Percentiles rank a stretch among this genome's conserved stretches.
Evolutionary conservation across 2,329 filamentous ascomycete species (phyloP).

Genomic region (Curvularia verruculosa): DNA sequence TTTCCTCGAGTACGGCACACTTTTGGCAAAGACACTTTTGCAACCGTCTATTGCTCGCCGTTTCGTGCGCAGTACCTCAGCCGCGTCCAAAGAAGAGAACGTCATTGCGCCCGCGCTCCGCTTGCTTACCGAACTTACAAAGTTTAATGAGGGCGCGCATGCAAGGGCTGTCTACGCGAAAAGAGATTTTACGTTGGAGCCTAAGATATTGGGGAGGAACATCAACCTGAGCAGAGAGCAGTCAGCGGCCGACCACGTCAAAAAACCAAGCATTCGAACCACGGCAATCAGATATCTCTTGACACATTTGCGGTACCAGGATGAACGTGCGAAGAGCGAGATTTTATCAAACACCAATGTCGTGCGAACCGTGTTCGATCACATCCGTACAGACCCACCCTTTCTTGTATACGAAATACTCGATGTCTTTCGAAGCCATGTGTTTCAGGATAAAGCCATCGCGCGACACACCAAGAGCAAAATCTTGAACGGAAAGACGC

Average conservation of each 20-base stretch:
- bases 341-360: constrained; percentile 77
- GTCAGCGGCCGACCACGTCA: constrained; percentile 64
- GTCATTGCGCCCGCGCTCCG: constrained; percentile 88
- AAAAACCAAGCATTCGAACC: constrained; percentile 79
- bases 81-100: constrained; percentile 82
- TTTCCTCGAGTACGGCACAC: constrained; percentile 74
- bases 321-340: constrained; percentile 77
- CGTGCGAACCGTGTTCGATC: constrained; percentile 73
- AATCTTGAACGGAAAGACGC: constrained; percentile 74
- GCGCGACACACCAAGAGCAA: constrained; percentile 75
- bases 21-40: constrained; percentile 80
- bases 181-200: constrained; percentile 74
- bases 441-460: constrained; percentile 77
- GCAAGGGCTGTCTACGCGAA: constrained; percentile 79
- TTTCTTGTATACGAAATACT: constrained; percentile 78
- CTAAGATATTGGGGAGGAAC: constrained; percentile 77
- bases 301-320: constrained; percentile 77
- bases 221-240: constrained; percentile 68
- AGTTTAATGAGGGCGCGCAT: constrained; percentile 82
- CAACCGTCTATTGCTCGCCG: constrained; percentile 82
- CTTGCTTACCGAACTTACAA: constrained; percentile 82
- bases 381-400: constrained; percentile 78
- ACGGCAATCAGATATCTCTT: constrained; percentile 83
- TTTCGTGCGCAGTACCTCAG: constrained; percentile 76
- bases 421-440: constrained; percentile 68